A percentile compares a stretch with the other conserved stretches of the same genome.
These are phyloP conservation scores for Ophiocordyceps australis DNA, from an alignment of 2,329 filamentous ascomycete genomes.

Conservation along the genomic window DNA sequence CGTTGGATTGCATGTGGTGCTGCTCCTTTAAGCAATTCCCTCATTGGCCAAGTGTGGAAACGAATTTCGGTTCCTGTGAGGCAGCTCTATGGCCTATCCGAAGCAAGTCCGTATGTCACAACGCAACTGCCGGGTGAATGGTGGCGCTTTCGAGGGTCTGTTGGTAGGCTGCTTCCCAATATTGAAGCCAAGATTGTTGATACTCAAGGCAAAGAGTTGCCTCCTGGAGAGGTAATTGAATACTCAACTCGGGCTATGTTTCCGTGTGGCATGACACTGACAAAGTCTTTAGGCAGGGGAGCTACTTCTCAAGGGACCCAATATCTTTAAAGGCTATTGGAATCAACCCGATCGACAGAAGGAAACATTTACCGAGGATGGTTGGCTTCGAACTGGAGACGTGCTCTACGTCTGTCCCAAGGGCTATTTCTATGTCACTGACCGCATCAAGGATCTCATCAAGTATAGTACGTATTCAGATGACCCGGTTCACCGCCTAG, in stretches of 20 bases:
- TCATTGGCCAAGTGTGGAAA: slow-evolving; percentile 58
- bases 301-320: slow-evolving; percentile 62
- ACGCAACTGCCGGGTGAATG: slow-evolving; percentile 60
- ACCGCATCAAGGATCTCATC: slow-evolving; percentile 56
- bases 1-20: slow-evolving; percentile 79
- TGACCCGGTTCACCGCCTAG: no score
- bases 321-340: slow-evolving; percentile 63
- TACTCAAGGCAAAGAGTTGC: slow-evolving; percentile 34
- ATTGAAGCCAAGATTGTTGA: slow-evolving; percentile 70
- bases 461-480: slow-evolving; percentile 34
- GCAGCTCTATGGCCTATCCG: slow-evolving; percentile 82
- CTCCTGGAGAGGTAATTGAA: slow-evolving; percentile 25
- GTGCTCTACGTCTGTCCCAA: slow-evolving; percentile 61
- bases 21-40: slow-evolving; percentile 64
- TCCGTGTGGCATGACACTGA: no score
- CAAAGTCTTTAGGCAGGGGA: slow-evolving; percentile 40
- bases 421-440: slow-evolving; percentile 79
- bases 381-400: slow-evolving; percentile 84
- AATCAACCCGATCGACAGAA: slow-evolving; percentile 54
- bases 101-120: slow-evolving; percentile 68
- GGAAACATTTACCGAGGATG: slow-evolving; percentile 55
- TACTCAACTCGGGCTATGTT: no score
- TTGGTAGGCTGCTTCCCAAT: slow-evolving; percentile 62
- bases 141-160: slow-evolving; percentile 57
- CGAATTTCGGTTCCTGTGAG: slow-evolving; percentile 67